Conservation (phyloP, 2,329 filamentous ascomycete genomes). For the Arachnomyces sp. region DNA sequence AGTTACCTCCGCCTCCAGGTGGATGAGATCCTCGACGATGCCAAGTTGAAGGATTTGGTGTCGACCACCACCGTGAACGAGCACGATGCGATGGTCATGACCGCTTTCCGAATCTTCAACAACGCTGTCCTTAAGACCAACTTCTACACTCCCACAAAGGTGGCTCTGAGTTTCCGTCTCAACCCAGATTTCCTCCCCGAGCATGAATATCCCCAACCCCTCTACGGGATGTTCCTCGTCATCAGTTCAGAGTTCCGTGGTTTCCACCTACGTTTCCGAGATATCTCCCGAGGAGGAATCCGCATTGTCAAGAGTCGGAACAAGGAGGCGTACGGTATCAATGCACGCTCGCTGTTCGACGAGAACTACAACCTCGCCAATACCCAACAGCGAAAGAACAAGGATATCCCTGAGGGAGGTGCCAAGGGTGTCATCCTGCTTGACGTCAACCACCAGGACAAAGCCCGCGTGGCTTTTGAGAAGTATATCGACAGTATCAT, state of each 20-base stretch:
- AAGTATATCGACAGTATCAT: slow-evolving; percentile 99
- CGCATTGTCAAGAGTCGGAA: slow-evolving; percentile 97
- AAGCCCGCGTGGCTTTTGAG: slow-evolving; percentile 85
- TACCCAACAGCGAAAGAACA: slow-evolving; percentile 99
- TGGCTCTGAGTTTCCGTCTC: slow-evolving; percentile 91
- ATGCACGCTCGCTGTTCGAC: slow-evolving; percentile 90
- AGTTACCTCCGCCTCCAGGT: slow-evolving; percentile 59
- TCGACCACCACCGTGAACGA: slow-evolving; percentile 77
- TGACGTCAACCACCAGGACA: slow-evolving; percentile 89
- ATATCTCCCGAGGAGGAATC: slow-evolving; percentile 93
- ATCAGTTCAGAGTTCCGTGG: slow-evolving; percentile 95
- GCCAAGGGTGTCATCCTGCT: slow-evolving; percentile 96
- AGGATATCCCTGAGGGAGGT: slow-evolving; percentile 96
- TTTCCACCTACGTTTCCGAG: slow-evolving; percentile 94
- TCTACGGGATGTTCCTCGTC: slow-evolving; percentile 98
- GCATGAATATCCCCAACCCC: slow-evolving; percentile 83
- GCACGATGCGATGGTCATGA: slow-evolving; percentile 97
- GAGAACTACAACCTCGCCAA: slow-evolving; percentile 98
- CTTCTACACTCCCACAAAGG: slow-evolving; percentile 95
- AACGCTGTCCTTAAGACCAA: slow-evolving; percentile 91
- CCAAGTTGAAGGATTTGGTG: slow-evolving; percentile 66
- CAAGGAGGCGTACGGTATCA: slow-evolving; percentile 92
- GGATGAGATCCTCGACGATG: slow-evolving; percentile 67
- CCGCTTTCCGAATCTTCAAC: slow-evolving; percentile 93
- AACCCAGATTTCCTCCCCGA: slow-evolving; percentile 72